Evolutionary conservation across 2,329 filamentous ascomycete species (phyloP).

Genomic region (Dothistroma septosporum): DNA sequence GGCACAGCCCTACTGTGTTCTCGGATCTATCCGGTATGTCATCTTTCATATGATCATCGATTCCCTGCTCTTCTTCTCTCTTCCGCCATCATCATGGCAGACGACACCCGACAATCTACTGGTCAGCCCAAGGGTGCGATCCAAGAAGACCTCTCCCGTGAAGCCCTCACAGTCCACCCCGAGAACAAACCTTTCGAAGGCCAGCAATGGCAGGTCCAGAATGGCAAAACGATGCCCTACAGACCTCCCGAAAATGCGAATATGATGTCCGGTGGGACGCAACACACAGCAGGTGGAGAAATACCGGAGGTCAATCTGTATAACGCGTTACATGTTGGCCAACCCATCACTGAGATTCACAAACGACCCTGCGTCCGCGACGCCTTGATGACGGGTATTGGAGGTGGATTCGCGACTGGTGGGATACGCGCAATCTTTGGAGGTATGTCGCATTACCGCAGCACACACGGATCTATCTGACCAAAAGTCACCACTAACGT

Average conservation of each 20-base stretch:
- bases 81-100: slow-evolving; percentile 38
- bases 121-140: slow-evolving; percentile 7
- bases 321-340: slow-evolving; percentile 61
- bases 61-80: background rate
- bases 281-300: slow-evolving; percentile 60
- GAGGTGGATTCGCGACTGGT: slow-evolving; percentile 70
- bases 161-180: slow-evolving; percentile 31
- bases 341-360: slow-evolving; percentile 69
- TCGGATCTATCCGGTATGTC: background rate
- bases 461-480: too few relatives aligned
- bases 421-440: slow-evolving; percentile 69
- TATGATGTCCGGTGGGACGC: slow-evolving; percentile 53
- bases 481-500: slow-evolving; percentile 10
- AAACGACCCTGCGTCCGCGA: slow-evolving; percentile 80
- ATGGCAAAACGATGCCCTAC: slow-evolving; percentile 22
- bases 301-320: slow-evolving; percentile 49
- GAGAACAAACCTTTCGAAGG: slow-evolving; percentile 34
- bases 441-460: slow-evolving; percentile 57
- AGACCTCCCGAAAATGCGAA: slow-evolving; percentile 48
- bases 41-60: slow-evolving; percentile 1
- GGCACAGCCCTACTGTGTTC: background rate
- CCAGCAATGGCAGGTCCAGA: slow-evolving; percentile 31
- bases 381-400: slow-evolving; percentile 78
- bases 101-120: slow-evolving; percentile 40
- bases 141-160: slow-evolving; percentile 26